Percentiles rank a stretch among this genome's conserved stretches.
These are phyloP conservation scores for Sanguinoderma infundibulare DNA, from an alignment of 1,284 basidiomycete species.

Conservation along the genomic window DNA sequence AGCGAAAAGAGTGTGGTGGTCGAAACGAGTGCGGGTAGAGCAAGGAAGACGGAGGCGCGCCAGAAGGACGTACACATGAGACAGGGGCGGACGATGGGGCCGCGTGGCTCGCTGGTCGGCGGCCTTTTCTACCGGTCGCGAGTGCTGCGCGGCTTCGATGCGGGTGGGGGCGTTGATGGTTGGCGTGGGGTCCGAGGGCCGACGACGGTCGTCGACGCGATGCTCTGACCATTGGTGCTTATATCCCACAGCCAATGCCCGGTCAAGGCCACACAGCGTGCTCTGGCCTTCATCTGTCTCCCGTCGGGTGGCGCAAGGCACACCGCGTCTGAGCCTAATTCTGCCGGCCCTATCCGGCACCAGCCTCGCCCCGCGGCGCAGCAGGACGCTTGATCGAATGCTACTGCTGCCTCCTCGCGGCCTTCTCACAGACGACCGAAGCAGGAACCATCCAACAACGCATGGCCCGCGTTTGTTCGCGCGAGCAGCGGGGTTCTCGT, in stretches of 20 bases:
- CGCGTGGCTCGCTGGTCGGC: not conserved
- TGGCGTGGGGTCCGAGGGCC: not conserved
- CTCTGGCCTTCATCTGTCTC: not conserved
- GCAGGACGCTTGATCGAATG: no score
- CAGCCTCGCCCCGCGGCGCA: no score
- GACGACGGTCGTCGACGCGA: not conserved
- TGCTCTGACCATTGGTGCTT: not conserved
- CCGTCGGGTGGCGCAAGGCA: not conserved
- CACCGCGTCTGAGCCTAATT: not conserved
- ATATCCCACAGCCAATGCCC: not conserved
- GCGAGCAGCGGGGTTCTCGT: not conserved
- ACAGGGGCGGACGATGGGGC: not conserved
- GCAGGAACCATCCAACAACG: not conserved
- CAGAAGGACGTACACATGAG: not conserved
- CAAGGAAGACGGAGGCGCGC: not conserved
- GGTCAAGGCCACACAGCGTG: not conserved
- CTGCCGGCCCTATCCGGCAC: no score
- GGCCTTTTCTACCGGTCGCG: not conserved
- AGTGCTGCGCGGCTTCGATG: not conserved
- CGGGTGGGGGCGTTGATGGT: not conserved
- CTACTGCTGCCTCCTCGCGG: no score
- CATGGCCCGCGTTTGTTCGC: not conserved
- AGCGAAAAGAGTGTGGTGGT: constrained; percentile 6
- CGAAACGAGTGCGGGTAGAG: constrained; percentile 13
- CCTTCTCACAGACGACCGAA: not conserved